Evolutionary conservation across 2,329 filamentous ascomycete species (phyloP), one percentile per base, ranked within the genome.

Genomic region (Aspergillus luchuensis): DNA sequence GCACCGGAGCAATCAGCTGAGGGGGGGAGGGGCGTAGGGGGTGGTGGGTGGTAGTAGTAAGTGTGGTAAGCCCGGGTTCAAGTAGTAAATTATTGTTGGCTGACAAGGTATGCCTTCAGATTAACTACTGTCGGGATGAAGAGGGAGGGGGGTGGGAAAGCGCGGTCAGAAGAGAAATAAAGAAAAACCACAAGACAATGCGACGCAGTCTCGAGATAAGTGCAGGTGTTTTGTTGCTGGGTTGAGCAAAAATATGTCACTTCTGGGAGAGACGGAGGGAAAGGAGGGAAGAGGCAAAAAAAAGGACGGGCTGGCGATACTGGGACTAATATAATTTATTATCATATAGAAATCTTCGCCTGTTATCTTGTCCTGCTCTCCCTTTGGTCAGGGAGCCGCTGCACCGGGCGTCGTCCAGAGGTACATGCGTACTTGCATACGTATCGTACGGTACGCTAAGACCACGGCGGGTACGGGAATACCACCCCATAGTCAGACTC

Each of bases 1-100:
- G 64, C 64, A 64, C 62, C 65, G 63, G 60, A 66, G 66, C 65
- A 67, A 68, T 69, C 67, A 69, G 67, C 67, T 69, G 67, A 68
- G 65, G 52, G 61, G 39, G 39, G 61, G 61, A 59, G 66, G 61
- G 59, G 62, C 56, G 52, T 58, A 55, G 55, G 45, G 60, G 39
- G 61, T 56, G 56, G 66, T 61, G 59, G 62, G 25, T 28, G 25
- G 25, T 28, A 28, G 25, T 25, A 52, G 52, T 58, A 53, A 47
- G 45, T 59, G 60, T 58, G 56, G 63, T 36, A 63, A 65, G 64
- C 59, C 54, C 41, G 41, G 41, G 58, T 57, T 57, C 55, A 43
- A 50, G 28, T 15, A 36, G 48, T 48, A 58, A 61, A 58, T 47
- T 36, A 33, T 47, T 56, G 23, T 56, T 56, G 53, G 43, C 39